Base-by-base conservation (phyloP, 1,284 basidiomycete genomes). In the Cryptococcus maquisensis region DNA sequence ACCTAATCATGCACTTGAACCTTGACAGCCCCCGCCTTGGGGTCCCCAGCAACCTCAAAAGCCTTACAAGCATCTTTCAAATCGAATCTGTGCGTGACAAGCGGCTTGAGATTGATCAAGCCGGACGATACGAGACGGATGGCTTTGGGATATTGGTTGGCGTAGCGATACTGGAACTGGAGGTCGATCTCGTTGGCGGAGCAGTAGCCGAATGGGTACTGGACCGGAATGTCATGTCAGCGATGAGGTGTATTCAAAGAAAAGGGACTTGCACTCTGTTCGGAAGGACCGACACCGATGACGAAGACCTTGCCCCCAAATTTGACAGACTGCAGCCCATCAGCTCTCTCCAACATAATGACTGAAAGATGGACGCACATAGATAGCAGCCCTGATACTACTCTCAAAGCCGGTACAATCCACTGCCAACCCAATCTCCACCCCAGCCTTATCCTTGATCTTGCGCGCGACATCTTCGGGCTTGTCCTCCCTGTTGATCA, bases 361-460 rank as follows among this genome's bases (percentile, higher is more conserved):
- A 32, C 18, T 32, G 24, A 44, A 23, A 28, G 18, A 4, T 8
- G 16, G 9, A 73, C 73, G 67, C 63, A 91, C 78, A 65, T 82
- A 82, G 60, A 91, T 81, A 4, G 83, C 90, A n/a, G 88, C 87
- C 68, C 88, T 86, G 62, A 96, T 87, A 13, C 86, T 90, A 37
- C 83, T 83, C 74, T 95, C 90, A 24, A 93, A 88, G 16, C 93
- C 93, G 48, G 90, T 93, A 59, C 74, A 76, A 50, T 78, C 76
- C 50, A 78, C 48, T 0, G 75, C 76, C 32, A 77, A 59, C n/a
- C 59, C 59, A 10, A 78, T 46, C 43, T 38, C 38, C 13, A 57
- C 64, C 0, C 74, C 77, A 16, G 75, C 73, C 1, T 59, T 67
- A 6, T 56, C 55, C 57, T 75, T 72, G 53, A 79, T 70, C 59